Base-by-base conservation (phyloP, 345 rosid species). In the Eucalyptus marginata region DNA sequence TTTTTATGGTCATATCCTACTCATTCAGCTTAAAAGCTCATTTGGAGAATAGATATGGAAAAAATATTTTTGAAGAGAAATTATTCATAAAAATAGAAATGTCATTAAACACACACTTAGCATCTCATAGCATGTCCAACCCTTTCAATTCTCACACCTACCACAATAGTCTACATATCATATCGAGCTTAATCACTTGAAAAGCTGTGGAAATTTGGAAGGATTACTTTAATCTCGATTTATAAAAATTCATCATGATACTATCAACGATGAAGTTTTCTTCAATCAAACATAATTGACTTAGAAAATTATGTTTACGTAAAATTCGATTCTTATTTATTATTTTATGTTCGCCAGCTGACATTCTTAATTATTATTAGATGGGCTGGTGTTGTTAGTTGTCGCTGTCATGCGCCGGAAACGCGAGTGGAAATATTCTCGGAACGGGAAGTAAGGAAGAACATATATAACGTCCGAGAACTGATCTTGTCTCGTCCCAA, bases 401-500 rank as follows among this genome's bases (percentile, higher is more conserved):
- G 81, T 31, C 6, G 46, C 44, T 18, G 44, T 71, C 25, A 17
- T 25, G 81, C 81, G 22, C 81, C 46, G 81, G 3, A 33, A 36
- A 71, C 81, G 81, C 46, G 46, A 71, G 81, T 9, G 25, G 44
- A 71, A 20, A 33, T 31, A 16, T 68, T 31, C 80, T 71, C 46
- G 4, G 44, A 36, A 11, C 79, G 3, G 43, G 20, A 11, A 66
- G 0, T 36, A 66, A 66, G 79, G 79, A 66, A 66, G 79, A 31
- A 31, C 79, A n/a, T 66, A 15, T 66, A 66, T 15, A 31, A 66
- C 0, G 43, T 24, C 66, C 66, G 5, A 25, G 76, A 64, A n/a
- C 43, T 13, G 4, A 36, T 33, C 44, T 17, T 33, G 43, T 1
- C 2, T 7, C 8, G 12, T 16, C 46, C 46, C 25, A 0, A 20